Evolutionary conservation across 2,329 filamentous ascomycete species (phyloP), one percentile per base, ranked within the genome.

Genomic region (Alternaria sp.): DNA sequence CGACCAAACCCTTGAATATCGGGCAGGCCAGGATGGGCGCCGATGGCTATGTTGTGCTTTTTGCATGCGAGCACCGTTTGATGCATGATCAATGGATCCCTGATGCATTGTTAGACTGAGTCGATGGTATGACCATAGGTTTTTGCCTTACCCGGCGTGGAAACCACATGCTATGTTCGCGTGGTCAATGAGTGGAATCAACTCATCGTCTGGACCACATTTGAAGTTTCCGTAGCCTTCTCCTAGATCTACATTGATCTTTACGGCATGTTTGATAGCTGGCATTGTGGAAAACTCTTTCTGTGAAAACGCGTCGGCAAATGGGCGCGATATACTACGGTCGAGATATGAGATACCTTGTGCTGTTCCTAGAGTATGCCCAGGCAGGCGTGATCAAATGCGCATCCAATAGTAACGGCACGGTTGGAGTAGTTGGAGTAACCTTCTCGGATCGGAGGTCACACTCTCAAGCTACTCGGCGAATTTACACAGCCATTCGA

Each of bases 1-100:
- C 88, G 80, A 3, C 88, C 88, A 66, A 90, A 90, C 8, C 88
- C 88, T 75, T 87, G 83, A 22, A 89, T 81, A 70, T 90, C 88
- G n/a, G 86, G 87, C 0, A 89, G 79, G 1, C 87, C 87, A 0
- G 88, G 88, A 66, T 91, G 88, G 0, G 88, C 88, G 7, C 88
- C 88, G 6, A 86, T 78, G 51, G 80, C 81, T 61, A 90, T 82
- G 58, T 81, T 81, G 73, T 88, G 83, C 42, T 81, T 72, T 74
- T 88, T 89, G 76, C 86, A 88, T 18, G 83, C 79, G 9, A 78
- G 79, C 11, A 89, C 84, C 0, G 87, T 89, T 57, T 86, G 80
- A 48, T 83, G 78, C 87, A 90, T 90, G 54, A 89, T 87, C n/a
- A 86, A 69, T 0, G 88, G 87, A 61, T 90, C 88, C 48, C 79